Evolutionary conservation across 192 early-diverging fungal genomes (phyloP).

Genomic region (Gigaspora rosea): DNA sequence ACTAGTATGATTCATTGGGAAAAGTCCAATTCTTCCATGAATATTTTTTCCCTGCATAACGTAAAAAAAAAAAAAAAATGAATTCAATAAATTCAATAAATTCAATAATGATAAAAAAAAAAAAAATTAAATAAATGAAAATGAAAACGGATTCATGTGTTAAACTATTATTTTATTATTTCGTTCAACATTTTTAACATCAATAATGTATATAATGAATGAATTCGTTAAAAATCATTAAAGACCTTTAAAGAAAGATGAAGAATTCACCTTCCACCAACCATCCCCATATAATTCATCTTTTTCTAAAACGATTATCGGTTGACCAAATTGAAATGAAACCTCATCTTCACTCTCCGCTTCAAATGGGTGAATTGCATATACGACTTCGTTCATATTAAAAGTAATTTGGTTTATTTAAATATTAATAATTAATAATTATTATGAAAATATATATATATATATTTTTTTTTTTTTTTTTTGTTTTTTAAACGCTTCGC

Average conservation of each 20-base stretch:
- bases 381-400: slow-evolving; percentile 46
- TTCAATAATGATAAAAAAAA: not conserved
- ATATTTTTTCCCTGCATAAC: slow-evolving; percentile 60
- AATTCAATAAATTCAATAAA: too few species aligned
- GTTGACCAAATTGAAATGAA: slow-evolving; percentile 62
- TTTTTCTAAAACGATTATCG: slow-evolving; percentile 66
- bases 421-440: not conserved
- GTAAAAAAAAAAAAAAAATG: not conserved
- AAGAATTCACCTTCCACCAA: slow-evolving; percentile 70
- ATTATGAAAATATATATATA: not conserved
- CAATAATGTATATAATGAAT: too few species aligned
- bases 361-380: slow-evolving; percentile 60
- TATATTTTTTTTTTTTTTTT: not conserved
- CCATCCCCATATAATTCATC: slow-evolving; percentile 73
- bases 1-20: slow-evolving; percentile 68
- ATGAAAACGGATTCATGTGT: not conserved
- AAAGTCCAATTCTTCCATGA: slow-evolving; percentile 66
- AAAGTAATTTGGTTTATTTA: not conserved
- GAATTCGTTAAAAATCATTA: not conserved
- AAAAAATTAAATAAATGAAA: not conserved
- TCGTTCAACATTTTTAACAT: too few species aligned
- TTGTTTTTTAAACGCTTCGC: not conserved
- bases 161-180: too few species aligned
- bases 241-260: not conserved
- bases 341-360: slow-evolving; percentile 76